A percentile compares a stretch with the other conserved stretches of the same genome.
These are phyloP conservation scores for Venturia effusa DNA, from an alignment of 2,329 filamentous ascomycete genomes.

Conservation along the genomic window DNA sequence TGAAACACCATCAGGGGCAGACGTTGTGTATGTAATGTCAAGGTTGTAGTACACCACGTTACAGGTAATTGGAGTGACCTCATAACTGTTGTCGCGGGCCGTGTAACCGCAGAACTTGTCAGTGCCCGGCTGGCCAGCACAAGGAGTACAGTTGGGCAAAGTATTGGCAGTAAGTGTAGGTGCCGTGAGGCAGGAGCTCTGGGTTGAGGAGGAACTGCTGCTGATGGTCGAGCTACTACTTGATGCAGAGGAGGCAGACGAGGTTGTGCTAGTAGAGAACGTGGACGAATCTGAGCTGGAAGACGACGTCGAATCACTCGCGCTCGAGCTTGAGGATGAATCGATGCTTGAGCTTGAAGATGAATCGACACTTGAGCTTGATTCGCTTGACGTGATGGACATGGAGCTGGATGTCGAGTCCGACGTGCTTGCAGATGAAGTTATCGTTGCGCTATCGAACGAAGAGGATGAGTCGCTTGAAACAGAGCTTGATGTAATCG, in stretches of 20 bases:
- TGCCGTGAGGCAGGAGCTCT: not conserved
- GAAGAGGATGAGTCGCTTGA: not conserved
- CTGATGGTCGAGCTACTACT: not conserved
- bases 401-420: not conserved
- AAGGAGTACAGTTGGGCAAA: conserved; percentile 10
- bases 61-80: conserved; percentile 9
- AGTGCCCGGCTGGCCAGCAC: conserved; percentile 8
- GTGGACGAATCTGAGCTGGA: not conserved
- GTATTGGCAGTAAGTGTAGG: not conserved
- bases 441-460: not conserved
- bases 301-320: not conserved
- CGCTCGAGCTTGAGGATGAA: not conserved
- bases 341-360: not conserved
- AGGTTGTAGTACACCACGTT: conserved; percentile 11
- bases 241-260: not conserved
- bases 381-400: not conserved
- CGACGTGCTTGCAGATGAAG: not conserved
- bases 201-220: not conserved
- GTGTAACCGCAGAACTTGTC: conserved; percentile 10
- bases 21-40: conserved; percentile 7
- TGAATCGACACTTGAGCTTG: not conserved
- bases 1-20: conserved; percentile 12
- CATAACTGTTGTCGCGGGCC: conserved; percentile 7
- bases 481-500: not conserved
- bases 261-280: conserved; percentile 1